phyloP scores from a whole-genome alignment of 495 filamentous ascomycete species.

The Delitschia confertaspora region DNA sequence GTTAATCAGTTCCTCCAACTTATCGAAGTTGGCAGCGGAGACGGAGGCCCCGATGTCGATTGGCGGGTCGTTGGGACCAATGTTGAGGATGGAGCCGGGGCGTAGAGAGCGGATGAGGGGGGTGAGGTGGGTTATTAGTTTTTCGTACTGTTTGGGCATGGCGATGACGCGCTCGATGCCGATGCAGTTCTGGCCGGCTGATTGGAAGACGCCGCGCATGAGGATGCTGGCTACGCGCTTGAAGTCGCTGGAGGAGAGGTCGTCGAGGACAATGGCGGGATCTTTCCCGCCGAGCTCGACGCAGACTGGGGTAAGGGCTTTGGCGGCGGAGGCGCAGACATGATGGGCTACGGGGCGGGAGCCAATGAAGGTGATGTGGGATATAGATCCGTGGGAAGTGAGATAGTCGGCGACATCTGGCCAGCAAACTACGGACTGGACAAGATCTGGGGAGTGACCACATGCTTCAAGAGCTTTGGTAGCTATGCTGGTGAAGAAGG shows the following conservation, averaged over 20 bases:
- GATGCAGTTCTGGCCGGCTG: slow-evolving; percentile 96
- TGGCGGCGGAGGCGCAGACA: slow-evolving; percentile 78
- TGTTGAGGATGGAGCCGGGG: slow-evolving; percentile 56
- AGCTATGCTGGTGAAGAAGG: slow-evolving; percentile 69
- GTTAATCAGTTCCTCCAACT: slow-evolving; percentile 49
- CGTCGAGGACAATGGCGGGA: slow-evolving; percentile 82
- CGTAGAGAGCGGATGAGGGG: slow-evolving; percentile 64
- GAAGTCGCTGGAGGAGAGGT: slow-evolving; percentile 53
- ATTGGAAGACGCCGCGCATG: slow-evolving; percentile 88
- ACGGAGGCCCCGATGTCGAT: slow-evolving; percentile 87
- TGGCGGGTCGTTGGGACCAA: slow-evolving; percentile 36
- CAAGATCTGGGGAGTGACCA: slow-evolving; percentile 71
- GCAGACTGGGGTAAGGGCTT: slow-evolving; percentile 69
- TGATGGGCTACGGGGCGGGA: slow-evolving; percentile 77
- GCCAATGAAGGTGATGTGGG: slow-evolving; percentile 97
- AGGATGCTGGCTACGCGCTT: slow-evolving; percentile 66
- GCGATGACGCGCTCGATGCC: slow-evolving; percentile 91
- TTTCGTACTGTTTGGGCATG: slow-evolving; percentile 60
- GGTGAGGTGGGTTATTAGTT: slow-evolving; percentile 59
- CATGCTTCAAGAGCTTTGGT: slow-evolving; percentile 71
- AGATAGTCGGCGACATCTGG: slow-evolving; percentile 70
- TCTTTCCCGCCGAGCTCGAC: slow-evolving; percentile 96
- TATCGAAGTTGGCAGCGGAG: slow-evolving; percentile 59
- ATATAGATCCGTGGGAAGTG: slow-evolving; percentile 76
- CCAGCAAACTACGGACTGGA: slow-evolving; percentile 82